These are phyloP conservation scores for Pseudocohnilembus persalinus DNA, from an alignment of 169 alveolate species.

Conservation along the genomic window DNA sequence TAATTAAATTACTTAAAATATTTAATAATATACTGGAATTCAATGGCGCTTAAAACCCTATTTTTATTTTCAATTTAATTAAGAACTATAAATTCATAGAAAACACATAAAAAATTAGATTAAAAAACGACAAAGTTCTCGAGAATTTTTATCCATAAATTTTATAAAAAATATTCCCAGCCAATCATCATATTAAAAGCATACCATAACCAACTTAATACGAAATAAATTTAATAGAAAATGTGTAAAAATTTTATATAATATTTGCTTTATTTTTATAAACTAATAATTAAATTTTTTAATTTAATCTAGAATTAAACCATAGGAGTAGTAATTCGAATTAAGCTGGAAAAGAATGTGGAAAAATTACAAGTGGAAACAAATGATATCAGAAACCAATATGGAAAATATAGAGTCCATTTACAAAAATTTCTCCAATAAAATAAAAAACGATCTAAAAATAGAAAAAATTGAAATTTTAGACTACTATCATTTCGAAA, in stretches of 20 bases:
- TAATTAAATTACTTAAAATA: too few species aligned
- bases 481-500: too few species aligned
- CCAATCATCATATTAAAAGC: not conserved
- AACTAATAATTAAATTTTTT: too few species aligned
- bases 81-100: not conserved
- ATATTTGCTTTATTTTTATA: too few species aligned
- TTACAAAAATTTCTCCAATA: not conserved
- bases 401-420: not conserved
- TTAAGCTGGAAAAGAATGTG: not conserved
- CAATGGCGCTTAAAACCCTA: not conserved
- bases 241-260: too few species aligned
- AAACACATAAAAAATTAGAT: too few species aligned
- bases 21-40: too few species aligned
- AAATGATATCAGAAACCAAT: not conserved
- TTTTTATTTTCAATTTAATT: not conserved
- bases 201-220: too few species aligned
- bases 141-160: not conserved
- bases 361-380: not conserved
- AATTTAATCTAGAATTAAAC: not conserved
- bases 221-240: too few species aligned
- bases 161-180: not conserved
- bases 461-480: not conserved
- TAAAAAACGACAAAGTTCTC: not conserved
- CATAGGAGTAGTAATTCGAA: not conserved
- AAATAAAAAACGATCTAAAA: not conserved